These are phyloP conservation scores for Beauveria asiatica DNA, from an alignment of 2,329 filamentous ascomycete genomes.

Conservation along the genomic window DNA sequence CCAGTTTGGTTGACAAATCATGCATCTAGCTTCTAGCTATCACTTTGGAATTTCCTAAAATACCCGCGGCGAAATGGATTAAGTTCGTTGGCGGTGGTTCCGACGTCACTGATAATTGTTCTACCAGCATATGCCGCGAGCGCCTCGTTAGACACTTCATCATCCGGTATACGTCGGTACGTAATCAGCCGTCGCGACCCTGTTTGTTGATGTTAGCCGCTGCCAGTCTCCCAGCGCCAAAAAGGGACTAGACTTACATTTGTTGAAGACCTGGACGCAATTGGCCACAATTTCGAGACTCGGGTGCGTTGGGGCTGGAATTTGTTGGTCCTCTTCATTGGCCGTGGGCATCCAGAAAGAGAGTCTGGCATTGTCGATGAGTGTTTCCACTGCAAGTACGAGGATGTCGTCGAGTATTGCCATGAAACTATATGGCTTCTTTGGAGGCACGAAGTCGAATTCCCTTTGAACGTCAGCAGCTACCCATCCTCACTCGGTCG, in stretches of 20 bases:
- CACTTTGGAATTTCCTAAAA: slow-evolving; percentile 44
- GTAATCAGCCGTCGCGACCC: slow-evolving; percentile 86
- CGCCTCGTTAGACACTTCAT: slow-evolving; percentile 38
- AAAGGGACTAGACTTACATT: slow-evolving; percentile 51
- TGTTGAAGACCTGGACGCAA: slow-evolving; percentile 82
- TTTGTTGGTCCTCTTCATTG: slow-evolving; percentile 67
- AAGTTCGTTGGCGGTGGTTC: slow-evolving; percentile 48
- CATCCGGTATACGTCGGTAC: slow-evolving; percentile 63
- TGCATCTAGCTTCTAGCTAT: slow-evolving; percentile 18
- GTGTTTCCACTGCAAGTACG: slow-evolving; percentile 64
- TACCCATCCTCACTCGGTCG: background rate
- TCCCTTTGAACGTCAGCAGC: slow-evolving; percentile 14
- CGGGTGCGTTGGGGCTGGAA: slow-evolving; percentile 69
- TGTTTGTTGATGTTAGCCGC: slow-evolving; percentile 32
- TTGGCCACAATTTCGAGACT: slow-evolving; percentile 64
- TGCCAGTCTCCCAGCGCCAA: background rate
- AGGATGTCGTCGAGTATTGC: slow-evolving; percentile 88
- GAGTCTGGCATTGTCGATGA: slow-evolving; percentile 72
- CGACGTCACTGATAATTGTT: slow-evolving; percentile 24
- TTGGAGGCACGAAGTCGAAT: slow-evolving; percentile 72
- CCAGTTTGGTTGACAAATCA: slow-evolving; percentile 1
- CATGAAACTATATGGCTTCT: slow-evolving; percentile 84
- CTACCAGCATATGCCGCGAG: slow-evolving; percentile 28
- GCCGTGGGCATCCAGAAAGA: slow-evolving; percentile 98
- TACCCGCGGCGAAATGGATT: slow-evolving; percentile 53